Evolutionary conservation across 2,329 filamentous ascomycete species (phyloP).

Genomic region (Scedosporium dehoogii): DNA sequence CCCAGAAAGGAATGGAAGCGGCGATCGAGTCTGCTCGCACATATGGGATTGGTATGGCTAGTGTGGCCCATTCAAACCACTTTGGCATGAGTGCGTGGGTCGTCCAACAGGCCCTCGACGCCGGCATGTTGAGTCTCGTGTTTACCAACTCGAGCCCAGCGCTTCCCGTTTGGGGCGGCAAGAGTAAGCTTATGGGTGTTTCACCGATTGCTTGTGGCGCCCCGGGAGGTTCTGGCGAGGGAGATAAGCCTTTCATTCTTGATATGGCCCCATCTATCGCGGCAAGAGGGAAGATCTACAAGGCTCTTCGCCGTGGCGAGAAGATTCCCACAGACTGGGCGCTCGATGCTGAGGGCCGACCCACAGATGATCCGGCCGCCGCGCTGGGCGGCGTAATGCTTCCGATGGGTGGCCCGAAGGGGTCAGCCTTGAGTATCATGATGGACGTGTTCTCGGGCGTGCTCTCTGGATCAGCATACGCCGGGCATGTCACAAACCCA

Average conservation of each 20-base stretch:
- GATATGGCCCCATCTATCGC: conserved; percentile 65
- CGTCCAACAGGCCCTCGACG: conserved; percentile 67
- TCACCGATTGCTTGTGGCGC: conserved; percentile 69
- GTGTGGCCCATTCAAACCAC: conserved; percentile 68
- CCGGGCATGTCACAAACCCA: conserved; percentile 64
- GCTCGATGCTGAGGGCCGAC: conserved; percentile 57
- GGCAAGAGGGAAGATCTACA: conserved; percentile 64
- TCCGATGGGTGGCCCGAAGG: conserved; percentile 78
- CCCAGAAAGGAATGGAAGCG: conserved; percentile 52
- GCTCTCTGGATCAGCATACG: conserved; percentile 67
- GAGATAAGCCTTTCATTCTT: conserved; percentile 50
- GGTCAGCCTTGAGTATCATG: conserved; percentile 67
- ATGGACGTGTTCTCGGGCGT: conserved; percentile 85
- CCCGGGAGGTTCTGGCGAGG: conserved; percentile 38
- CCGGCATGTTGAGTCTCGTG: conserved; percentile 58
- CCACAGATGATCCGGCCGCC: conserved; percentile 60
- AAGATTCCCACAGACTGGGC: conserved; percentile 68
- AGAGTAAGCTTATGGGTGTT: conserved; percentile 60
- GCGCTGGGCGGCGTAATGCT: conserved; percentile 74
- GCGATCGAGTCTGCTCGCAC: conserved; percentile 56
- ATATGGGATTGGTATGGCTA: conserved; percentile 67
- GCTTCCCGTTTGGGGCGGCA: conserved; percentile 61
- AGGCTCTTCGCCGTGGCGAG: conserved; percentile 55
- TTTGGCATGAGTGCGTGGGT: conserved; percentile 79
- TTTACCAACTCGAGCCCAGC: conserved; percentile 67